Evolutionary conservation across 768 basidiomycete genomes (phyloP), one percentile per base, ranked within the genome.

Genomic region (Aureoboletus auriporus): DNA sequence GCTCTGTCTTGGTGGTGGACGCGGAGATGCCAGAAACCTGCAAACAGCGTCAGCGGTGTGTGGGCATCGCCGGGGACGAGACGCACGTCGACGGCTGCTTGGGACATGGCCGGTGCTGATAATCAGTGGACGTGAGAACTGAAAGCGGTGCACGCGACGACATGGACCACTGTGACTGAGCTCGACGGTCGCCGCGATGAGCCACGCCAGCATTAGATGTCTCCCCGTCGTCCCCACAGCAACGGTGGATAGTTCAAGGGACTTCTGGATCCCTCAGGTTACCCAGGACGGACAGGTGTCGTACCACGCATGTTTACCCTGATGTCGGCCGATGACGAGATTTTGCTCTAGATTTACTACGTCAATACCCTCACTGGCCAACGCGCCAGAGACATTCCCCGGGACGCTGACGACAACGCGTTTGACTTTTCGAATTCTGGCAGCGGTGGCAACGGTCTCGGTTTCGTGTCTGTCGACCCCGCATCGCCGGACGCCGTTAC

Each of bases 221-320:
- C 61, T 66, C 16, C 64, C 64, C n/a, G 57, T 61, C 27, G 53
- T 66, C 36, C 64, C 64, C 36, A 39, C 51, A 16, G 30, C 36
- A 16, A 9, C 54, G 13, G 23, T n/a, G 3, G 38, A 55, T 41
- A 46, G 40, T 26, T 75, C 77, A 14, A 81, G 75, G 56, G 88
- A 94, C 57, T 93, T 86, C 64, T 97, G 94, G 94, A 83, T 93
- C 56, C 94, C 94, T 9, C 81, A 85, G 59, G 80, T 95, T 42
- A 84, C 88, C 2, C 66, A 75, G 12, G 80, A 86, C 53, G 89
- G 91, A 51, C 89, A 89, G 79, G 92, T 93, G 58, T 55, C 74
- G 66, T 49, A 30, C 28, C 42, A 16, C 47, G 47, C 51, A 49
- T 35, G 20, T 23, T 23, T 5, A 29, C 20, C 17, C 14, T 9